Evolutionary conservation across 805 yeast genomes (phyloP), one percentile per base, ranked within the genome.

Genomic region (Cyberlindnera xylosilytica): DNA sequence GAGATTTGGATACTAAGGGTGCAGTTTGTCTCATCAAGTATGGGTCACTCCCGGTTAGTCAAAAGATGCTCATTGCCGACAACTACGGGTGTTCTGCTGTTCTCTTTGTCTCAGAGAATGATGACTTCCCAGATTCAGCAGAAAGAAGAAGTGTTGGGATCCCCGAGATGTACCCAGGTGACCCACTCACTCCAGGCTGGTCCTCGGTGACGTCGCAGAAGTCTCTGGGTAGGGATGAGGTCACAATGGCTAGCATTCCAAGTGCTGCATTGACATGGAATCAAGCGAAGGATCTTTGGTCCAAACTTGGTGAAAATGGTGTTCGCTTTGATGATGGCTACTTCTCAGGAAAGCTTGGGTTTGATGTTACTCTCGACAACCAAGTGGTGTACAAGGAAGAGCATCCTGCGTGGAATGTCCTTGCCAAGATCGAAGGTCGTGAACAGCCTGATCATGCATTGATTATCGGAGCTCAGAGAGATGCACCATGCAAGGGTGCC

Each of bases 401-500:
- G 4, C 95, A 91, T 49, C 76, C 78, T 16, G 68, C 84, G 4
- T 81, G 93, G 87, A 87, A 89, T 56, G 78, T 90, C 1, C 58
- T 87, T 20, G 96, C 91, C 2, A 76, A 81, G 34, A 78, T 90
- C 18, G 72, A 74, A 26, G 97, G 97, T 11, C 66, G 81, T 36
- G 97, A 91, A 57, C 96, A 87, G 63, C 66, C 70, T 17, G 87
- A 78, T 17, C 74, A 78, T 50, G 87, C 87, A 0, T 64, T 91
- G 4, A 69, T 90, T 2, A 76, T 91, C 42, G 96, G 95, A 1
- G 89, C 97, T 1, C 76, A 84, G 4, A 69, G 97, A 51, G 97
- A 89, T 57, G 69, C 95, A 0, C 67, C 80, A 19, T 78, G 88
- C 47, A 74, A 66, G 51, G 97, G 97, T n/a, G 81, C 95, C 0